These are phyloP conservation scores for Brassica nigra DNA, from an alignment of 345 rosid species.

Conservation along the genomic window DNA sequence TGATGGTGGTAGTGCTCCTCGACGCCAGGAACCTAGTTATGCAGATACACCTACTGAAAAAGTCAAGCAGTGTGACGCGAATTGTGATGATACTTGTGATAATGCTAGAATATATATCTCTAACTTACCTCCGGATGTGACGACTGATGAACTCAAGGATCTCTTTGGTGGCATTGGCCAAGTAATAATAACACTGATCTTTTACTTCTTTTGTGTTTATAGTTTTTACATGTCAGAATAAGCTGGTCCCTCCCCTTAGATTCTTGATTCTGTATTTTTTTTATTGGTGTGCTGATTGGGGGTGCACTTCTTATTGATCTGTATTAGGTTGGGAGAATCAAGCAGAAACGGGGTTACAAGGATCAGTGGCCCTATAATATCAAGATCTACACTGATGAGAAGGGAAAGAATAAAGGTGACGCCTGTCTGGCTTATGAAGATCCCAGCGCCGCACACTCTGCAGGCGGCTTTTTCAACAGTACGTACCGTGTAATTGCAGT, in stretches of 20 bases:
- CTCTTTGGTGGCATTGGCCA: slow-evolving; percentile 99
- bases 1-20: slow-evolving; percentile 60
- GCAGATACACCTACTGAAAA: slow-evolving; percentile 50
- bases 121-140: slow-evolving; percentile 93
- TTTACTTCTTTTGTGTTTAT: slow-evolving; percentile 33
- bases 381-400: slow-evolving; percentile 89
- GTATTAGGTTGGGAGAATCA: slow-evolving; percentile 82
- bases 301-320: slow-evolving; percentile 1
- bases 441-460: slow-evolving; percentile 93
- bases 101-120: slow-evolving; percentile 94
- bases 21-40: slow-evolving; percentile 56
- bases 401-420: slow-evolving; percentile 90
- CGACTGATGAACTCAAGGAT: slow-evolving; percentile 76
- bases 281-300: slow-evolving; percentile 23
- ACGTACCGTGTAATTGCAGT: slow-evolving; percentile 25
- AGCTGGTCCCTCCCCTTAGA: background rate
- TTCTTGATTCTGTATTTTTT: slow-evolving; percentile 16
- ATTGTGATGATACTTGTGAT: slow-evolving; percentile 84
- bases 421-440: slow-evolving; percentile 92
- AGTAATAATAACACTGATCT: slow-evolving; percentile 40
- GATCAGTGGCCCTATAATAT: slow-evolving; percentile 99
- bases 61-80: slow-evolving; percentile 85
- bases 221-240: background rate
- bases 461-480: slow-evolving; percentile 91
- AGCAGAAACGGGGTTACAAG: slow-evolving; percentile 95